A percentile compares a stretch with the other conserved stretches of the same genome.
These are phyloP conservation scores for Triticum urartu DNA, from an alignment of 176 grass and related monocot species.

Conservation along the genomic window DNA sequence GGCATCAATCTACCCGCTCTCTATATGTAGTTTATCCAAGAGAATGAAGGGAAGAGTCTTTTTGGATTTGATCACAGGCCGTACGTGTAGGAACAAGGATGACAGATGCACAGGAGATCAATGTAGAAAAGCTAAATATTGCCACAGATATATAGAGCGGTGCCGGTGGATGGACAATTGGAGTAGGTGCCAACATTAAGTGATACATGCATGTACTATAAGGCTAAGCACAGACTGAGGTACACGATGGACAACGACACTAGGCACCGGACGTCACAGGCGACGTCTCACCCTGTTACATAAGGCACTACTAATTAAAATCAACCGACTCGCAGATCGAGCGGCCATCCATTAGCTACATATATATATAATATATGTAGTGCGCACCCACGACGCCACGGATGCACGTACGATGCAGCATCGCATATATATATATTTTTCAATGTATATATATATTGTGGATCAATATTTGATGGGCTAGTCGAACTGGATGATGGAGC, in stretches of 20 bases:
- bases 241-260: not conserved
- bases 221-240: not conserved
- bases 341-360: too few relatives aligned
- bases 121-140: too few relatives aligned
- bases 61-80: too few relatives aligned
- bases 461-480: too few relatives aligned
- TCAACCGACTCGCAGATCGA: not conserved
- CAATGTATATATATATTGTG: not conserved
- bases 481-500: slow-evolving; percentile 50
- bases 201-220: not conserved
- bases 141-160: not conserved
- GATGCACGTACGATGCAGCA: not conserved
- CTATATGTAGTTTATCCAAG: too few relatives aligned
- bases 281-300: slow-evolving; percentile 33
- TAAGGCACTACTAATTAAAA: not conserved
- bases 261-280: slow-evolving; percentile 20
- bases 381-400: not conserved
- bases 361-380: too few relatives aligned
- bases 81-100: too few relatives aligned
- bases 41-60: too few relatives aligned
- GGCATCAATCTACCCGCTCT: too few relatives aligned
- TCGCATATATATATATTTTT: not conserved
- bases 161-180: not conserved
- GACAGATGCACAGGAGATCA: too few relatives aligned
- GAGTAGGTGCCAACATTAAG: not conserved